Evolutionary conservation across 2,329 filamentous ascomycete species (phyloP).

Genomic region (Fusarium caatingaense): DNA sequence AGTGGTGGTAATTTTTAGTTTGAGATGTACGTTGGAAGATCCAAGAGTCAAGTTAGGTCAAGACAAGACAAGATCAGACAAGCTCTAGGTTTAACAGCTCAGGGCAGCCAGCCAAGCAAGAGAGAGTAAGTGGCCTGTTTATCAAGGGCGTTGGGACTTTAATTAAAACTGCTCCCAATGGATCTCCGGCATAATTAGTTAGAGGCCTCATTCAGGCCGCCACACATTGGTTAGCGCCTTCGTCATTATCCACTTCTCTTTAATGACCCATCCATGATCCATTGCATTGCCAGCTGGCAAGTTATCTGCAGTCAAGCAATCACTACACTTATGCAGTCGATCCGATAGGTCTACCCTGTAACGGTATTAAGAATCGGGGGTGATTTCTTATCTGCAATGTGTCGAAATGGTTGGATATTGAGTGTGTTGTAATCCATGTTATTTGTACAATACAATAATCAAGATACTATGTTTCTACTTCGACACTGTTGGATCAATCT

Average conservation of each 20-base stretch:
- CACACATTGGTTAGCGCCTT: slow-evolving; percentile 44
- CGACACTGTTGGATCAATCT: not conserved
- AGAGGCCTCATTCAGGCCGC: slow-evolving; percentile 43
- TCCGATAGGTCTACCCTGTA: slow-evolving; percentile 32
- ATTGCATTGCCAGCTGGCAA: slow-evolving; percentile 47
- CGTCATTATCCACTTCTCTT: slow-evolving; percentile 36
- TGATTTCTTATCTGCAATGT: not conserved
- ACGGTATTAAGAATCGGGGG: slow-evolving; percentile 7
- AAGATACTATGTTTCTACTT: not conserved
- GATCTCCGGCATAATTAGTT: slow-evolving; percentile 1
- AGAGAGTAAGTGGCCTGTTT: slow-evolving; percentile 12
- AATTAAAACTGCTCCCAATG: slow-evolving; percentile 14
- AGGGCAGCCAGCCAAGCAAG: not conserved
- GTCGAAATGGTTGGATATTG: not conserved
- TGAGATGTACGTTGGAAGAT: slow-evolving; percentile 11
- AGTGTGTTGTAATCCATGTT: not conserved
- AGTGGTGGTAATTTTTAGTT: not conserved
- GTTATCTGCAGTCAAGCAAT: slow-evolving; percentile 38
- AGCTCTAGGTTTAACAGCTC: slow-evolving; percentile 14
- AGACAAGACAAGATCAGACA: slow-evolving; percentile 1
- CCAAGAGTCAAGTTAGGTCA: not conserved
- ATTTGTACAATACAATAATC: not conserved
- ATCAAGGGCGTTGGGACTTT: slow-evolving; percentile 25
- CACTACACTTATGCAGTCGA: slow-evolving; percentile 38
- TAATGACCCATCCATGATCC: slow-evolving; percentile 3